phyloP scores from a whole-genome alignment of 371 early-diverging fungal species.

The Lichtheimia ornata region DNA sequence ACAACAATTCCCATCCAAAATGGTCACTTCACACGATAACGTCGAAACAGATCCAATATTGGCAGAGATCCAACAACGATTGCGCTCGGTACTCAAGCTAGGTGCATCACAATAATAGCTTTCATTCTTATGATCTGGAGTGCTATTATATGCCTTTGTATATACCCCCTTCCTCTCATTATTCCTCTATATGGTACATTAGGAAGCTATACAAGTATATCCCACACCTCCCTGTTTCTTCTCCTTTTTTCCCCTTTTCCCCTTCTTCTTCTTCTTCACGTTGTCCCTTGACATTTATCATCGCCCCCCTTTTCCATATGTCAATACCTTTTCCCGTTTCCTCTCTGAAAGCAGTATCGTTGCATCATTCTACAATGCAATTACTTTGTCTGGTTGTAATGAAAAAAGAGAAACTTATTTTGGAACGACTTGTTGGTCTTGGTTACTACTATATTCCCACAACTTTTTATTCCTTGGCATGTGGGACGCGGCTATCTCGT shows the following conservation, averaged over 20 bases:
- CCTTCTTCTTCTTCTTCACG: neutral
- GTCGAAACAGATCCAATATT: slow-evolving; percentile 3
- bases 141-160: neutral
- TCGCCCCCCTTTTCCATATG: no score
- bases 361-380: no score
- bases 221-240: neutral
- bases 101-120: slow-evolving; percentile 4
- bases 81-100: slow-evolving; percentile 3
- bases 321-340: no score
- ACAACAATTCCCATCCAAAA: slow-evolving; percentile 4
- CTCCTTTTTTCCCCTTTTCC: no score
- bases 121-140: neutral
- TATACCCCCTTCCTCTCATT: slow-evolving; percentile 1
- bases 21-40: slow-evolving; percentile 3
- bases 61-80: slow-evolving; percentile 2
- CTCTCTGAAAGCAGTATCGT: no score
- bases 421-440: no score
- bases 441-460: no score
- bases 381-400: no score
- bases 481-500: no score
- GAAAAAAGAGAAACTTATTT: no score
- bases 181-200: neutral
- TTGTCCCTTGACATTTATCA: neutral
- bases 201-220: neutral
- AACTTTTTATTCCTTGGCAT: no score